Percentiles rank a stretch among this genome's conserved stretches.
phyloP scores from a whole-genome alignment of 768 basidiomycete species.

The Podaxis pistillaris region DNA sequence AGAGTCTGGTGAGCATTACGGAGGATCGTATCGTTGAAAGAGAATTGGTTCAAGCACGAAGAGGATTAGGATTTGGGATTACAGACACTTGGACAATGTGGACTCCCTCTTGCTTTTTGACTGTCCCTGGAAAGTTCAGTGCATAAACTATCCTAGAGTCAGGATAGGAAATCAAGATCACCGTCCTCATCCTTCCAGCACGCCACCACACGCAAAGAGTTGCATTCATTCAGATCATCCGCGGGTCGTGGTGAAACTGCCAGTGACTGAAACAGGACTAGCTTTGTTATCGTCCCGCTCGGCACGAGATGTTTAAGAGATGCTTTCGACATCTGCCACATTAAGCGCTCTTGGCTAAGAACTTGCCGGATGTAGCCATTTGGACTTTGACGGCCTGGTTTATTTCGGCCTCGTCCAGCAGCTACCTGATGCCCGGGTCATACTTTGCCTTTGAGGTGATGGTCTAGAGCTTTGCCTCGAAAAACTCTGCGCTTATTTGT shows the following conservation, averaged over 20 bases:
- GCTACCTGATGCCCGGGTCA: neutral
- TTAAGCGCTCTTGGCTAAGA: no score
- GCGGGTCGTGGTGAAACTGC: neutral
- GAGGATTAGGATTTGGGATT: neutral
- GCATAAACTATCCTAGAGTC: neutral
- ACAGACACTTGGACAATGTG: neutral
- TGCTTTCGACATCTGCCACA: neutral
- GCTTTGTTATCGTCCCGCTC: neutral
- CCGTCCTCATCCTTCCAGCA: neutral
- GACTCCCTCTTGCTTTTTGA: neutral
- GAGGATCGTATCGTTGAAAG: neutral
- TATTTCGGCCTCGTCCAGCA: neutral
- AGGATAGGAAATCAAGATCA: neutral
- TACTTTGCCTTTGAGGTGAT: neutral
- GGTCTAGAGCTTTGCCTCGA: neutral
- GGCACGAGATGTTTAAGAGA: neutral
- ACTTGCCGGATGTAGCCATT: neutral
- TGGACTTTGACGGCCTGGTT: neutral
- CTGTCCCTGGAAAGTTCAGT: neutral
- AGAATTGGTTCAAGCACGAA: neutral
- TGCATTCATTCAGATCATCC: neutral
- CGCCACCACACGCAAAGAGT: neutral
- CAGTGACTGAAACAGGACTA: neutral
- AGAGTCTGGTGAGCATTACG: conserved; percentile 1
- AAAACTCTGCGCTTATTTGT: neutral